Evolutionary conservation across 2,329 filamentous ascomycete species (phyloP), one percentile per base, ranked within the genome.

Genomic region (Thelonectria discophora): DNA sequence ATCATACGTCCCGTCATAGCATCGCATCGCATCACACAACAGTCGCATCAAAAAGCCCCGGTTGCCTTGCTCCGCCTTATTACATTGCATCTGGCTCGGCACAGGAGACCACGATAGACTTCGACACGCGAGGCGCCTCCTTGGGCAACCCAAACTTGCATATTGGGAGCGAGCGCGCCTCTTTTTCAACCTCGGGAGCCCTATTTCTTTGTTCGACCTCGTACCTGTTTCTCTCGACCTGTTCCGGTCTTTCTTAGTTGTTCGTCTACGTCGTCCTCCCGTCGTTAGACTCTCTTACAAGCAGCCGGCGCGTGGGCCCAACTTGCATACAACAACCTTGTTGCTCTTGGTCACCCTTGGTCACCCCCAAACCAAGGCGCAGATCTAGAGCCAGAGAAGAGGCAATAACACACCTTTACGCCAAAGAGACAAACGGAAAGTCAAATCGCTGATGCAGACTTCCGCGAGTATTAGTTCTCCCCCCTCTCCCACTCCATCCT

Each of bases 31-130:
- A 62, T 63, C 42, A 57, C 65, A 52, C 54, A 51, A 49, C 52
- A 60, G 34, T 53, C 45, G 56, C 39, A 49, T 43, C 48, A 53
- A 21, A 10, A 45, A 13, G 37, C 17, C 40, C 42, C 52, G 45
- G 54, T 56, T 56, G 55, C 52, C 60, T 68, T 52, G 56, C 58
- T 48, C 42, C 50, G 52, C 50, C 46, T 56, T 59, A 43, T 59
- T 45, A 51, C 56, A 58, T 61, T 62, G 46, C 60, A 54, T 54
- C 46, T 58, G 27, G 42, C 51, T 30, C 58, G 47, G 59, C 56
- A 58, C 54, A 62, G 66, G 54, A 53, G 63, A 60, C 65, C 49
- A 59, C 68, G 66, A 64, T 66, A 56, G 43, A 57, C 62, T 65
- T 57, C 40, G 37, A 37, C 46, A 53, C 62, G 42, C 57, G 47